Evolutionary conservation across 768 basidiomycete genomes (phyloP).

Genomic region (Tulasnella sp.): DNA sequence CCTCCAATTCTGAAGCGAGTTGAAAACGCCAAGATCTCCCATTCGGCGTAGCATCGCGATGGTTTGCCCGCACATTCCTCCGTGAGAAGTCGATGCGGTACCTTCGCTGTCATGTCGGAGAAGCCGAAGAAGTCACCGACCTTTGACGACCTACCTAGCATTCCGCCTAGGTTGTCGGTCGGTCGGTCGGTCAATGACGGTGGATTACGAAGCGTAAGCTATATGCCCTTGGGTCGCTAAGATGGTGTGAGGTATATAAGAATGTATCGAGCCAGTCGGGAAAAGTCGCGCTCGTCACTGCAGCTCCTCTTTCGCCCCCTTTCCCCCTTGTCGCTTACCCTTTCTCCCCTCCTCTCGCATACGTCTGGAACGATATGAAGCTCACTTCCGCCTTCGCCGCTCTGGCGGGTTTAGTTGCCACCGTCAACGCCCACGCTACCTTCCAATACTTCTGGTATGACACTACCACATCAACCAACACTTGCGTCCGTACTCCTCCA

Average conservation of each 20-base stretch:
- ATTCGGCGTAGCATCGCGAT: neutral
- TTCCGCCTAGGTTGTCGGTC: neutral
- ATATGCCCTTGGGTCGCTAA: neutral
- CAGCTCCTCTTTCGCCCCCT: neutral
- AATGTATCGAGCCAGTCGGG: neutral
- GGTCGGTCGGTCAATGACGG: neutral
- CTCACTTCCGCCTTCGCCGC: neutral
- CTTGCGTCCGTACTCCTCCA: constrained; percentile 36
- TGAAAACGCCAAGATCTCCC: neutral
- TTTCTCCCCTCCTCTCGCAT: neutral
- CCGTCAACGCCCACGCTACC: constrained; percentile 37
- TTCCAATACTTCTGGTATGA: constrained; percentile 43
- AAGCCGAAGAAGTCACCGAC: neutral
- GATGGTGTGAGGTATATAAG: neutral
- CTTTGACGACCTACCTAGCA: neutral
- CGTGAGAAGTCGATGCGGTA: neutral
- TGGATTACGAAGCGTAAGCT: neutral
- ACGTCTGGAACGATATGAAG: neutral
- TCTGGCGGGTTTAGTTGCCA: neutral
- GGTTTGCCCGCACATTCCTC: neutral
- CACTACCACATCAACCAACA: constrained; percentile 35
- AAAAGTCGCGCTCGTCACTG: neutral
- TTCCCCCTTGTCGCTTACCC: neutral
- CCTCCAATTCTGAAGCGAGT: neutral
- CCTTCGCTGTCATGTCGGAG: neutral